Conservation (phyloP, 164 flowering plant species). For the Nymphaea thermarum region DNA sequence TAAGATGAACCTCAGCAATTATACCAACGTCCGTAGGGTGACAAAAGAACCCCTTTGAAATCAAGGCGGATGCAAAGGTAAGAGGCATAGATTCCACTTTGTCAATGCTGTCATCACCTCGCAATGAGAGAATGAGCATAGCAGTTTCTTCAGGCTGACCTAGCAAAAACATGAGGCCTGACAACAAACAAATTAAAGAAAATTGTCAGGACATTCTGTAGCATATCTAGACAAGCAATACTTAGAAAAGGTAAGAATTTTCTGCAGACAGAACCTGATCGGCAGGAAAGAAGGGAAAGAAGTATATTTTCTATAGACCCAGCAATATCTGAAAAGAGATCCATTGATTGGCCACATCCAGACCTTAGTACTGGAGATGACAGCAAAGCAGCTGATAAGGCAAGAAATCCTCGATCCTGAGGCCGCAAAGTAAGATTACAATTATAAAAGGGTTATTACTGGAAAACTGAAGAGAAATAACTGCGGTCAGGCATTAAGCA, state of each 20-base stretch:
- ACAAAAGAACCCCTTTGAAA: conserved; percentile 79
- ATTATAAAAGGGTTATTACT: not conserved
- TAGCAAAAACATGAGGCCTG: conserved; percentile 71
- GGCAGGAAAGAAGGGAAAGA: conserved; percentile 69
- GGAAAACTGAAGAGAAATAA: not conserved
- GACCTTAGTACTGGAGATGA: conserved; percentile 56
- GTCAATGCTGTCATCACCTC: conserved; percentile 35
- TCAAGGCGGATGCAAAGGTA: conserved; percentile 59
- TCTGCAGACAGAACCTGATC: conserved; percentile 53
- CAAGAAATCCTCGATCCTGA: conserved; percentile 95
- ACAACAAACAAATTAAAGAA: conserved; percentile 5
- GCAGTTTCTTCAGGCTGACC: conserved; percentile 65
- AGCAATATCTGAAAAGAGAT: conserved; percentile 50
- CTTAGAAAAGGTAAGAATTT: not conserved
- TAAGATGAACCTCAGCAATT: conserved; percentile 61
- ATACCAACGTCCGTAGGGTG: conserved; percentile 54
- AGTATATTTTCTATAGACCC: conserved; percentile 53
- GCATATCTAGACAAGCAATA: not conserved
- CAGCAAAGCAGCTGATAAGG: conserved; percentile 80
- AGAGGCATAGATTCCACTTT: conserved; percentile 66
- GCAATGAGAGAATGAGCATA: conserved; percentile 49
- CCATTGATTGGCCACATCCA: conserved; percentile 39
- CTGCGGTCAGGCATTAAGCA: too few relatives aligned
- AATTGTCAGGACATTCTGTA: not conserved
- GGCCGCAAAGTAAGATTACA: conserved; percentile 6